Evolutionary conservation across 106 monocot species (phyloP), one percentile per base, ranked within the genome.

Genomic region (Agapanthus africanus): DNA sequence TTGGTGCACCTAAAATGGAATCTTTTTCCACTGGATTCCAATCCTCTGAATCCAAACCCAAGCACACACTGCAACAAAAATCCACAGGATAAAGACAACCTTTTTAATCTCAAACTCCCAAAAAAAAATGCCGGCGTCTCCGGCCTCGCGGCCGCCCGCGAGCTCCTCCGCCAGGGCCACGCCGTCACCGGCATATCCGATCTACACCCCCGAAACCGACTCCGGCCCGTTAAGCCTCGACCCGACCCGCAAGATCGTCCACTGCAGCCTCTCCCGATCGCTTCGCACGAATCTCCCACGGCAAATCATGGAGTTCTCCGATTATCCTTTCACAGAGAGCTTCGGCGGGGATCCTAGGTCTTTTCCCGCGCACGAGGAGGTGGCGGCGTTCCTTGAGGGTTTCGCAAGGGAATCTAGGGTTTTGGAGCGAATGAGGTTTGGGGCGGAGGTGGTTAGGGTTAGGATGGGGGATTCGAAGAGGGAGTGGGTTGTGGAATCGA

Each of bases 221-320:
- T 77, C 84, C 57, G 91, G 91, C 54, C 79, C 86, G 26, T 73
- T 95, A 6, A 77, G 91, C 13, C 21, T 66, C 34, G 73, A 84
- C 38, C 78, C 81, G 22, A 15, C 41, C 14, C 79, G 94, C 8
- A 37, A 60, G 31, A 38, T 85, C 15, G 72, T 87, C 70, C 84
- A 88, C 32, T 63, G 76, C 44, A 95, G 95, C 76, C 81, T 95
- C 68, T 95, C 91, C 72, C 59, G 44, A 0, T 95, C 95, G 6
- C 88, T 95, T 30, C 83, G 88, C 71, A 88, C 91, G 59, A 95
- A 91, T 71, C 88, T 95, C 52, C 82, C 95, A 11, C 77, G 95
- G 26, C 87, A 91, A 73, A 64, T 13, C 67, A 95, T 95, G 95
- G 86, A 91, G 16, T 95, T 95, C 70, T 51, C 78, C 19, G 91